Evolutionary conservation across 805 yeast genomes (phyloP).

Genomic region (Yarrowia sp.): DNA sequence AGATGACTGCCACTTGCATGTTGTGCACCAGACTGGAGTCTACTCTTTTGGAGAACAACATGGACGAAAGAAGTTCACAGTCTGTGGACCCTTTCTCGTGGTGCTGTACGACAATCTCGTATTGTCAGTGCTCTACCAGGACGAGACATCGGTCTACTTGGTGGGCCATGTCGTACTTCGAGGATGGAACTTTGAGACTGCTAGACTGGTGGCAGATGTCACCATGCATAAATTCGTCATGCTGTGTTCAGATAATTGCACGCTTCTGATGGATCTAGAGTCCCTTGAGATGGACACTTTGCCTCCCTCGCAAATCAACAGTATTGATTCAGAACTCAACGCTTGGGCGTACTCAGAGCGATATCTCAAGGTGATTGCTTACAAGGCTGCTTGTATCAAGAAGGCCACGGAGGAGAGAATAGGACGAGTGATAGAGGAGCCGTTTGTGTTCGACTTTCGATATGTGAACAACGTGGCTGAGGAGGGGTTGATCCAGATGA

Average conservation of each 20-base stretch:
- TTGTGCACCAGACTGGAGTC: conserved; percentile 6
- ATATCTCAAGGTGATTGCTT: conserved; percentile 16
- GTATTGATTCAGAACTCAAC: conserved; percentile 17
- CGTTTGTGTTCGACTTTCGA: conserved; percentile 13
- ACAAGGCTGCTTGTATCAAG: background rate
- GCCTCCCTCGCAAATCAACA: conserved; percentile 17
- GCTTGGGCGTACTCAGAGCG: conserved; percentile 19
- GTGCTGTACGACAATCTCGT: conserved; percentile 11
- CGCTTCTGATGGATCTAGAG: conserved; percentile 3
- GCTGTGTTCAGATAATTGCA: conserved; percentile 21
- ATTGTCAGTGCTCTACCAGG: conserved; percentile 7
- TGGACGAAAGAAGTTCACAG: conserved; percentile 9
- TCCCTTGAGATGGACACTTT: conserved; percentile 13
- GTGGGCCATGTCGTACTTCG: conserved; percentile 6
- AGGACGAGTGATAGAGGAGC: conserved; percentile 19
- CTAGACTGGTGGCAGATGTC: conserved; percentile 14
- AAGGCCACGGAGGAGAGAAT: conserved; percentile 19
- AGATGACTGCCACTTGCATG: conserved; percentile 10
- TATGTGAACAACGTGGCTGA: background rate
- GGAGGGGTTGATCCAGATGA: conserved; percentile 1
- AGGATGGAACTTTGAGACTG: conserved; percentile 13
- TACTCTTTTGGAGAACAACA: conserved; percentile 15
- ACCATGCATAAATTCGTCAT: conserved; percentile 23
- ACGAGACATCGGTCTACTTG: background rate
- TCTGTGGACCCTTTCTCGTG: conserved; percentile 5